phyloP scores from a whole-genome alignment of 371 early-diverging fungal species.

The Entomophthora muscae region DNA sequence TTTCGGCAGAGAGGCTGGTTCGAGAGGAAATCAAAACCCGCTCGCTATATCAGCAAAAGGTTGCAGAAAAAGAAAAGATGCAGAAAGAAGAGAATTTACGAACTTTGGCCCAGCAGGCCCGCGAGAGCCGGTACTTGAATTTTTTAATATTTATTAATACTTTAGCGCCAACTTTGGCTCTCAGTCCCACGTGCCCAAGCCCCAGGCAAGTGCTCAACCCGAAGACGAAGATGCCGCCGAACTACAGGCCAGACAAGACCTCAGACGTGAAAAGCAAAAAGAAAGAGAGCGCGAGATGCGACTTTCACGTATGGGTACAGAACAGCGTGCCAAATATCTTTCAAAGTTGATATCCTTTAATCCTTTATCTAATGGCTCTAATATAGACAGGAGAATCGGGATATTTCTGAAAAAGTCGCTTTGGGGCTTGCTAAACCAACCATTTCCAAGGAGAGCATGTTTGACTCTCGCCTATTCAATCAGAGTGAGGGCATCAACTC shows the following conservation, averaged over 20 bases:
- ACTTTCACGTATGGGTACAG: slow-evolving; percentile 79
- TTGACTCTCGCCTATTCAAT: slow-evolving; percentile 86
- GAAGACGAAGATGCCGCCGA: slow-evolving; percentile 27
- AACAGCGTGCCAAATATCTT: slow-evolving; percentile 61
- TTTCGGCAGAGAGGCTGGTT: slow-evolving; percentile 83
- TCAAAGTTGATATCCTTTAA: slow-evolving; percentile 27
- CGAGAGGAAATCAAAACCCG: slow-evolving; percentile 85
- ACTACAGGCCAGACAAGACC: slow-evolving; percentile 63
- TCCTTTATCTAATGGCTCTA: not conserved
- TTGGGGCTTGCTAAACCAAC: slow-evolving; percentile 88
- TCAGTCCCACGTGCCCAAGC: slow-evolving; percentile 10
- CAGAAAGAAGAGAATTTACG: slow-evolving; percentile 82
- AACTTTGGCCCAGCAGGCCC: slow-evolving; percentile 74
- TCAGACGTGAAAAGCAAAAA: slow-evolving; percentile 67
- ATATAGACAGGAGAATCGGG: slow-evolving; percentile 63
- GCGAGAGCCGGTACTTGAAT: slow-evolving; percentile 51
- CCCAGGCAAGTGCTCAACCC: slow-evolving; percentile 6
- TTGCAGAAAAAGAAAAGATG: slow-evolving; percentile 88
- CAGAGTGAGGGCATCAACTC: slow-evolving; percentile 68
- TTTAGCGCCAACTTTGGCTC: not conserved
- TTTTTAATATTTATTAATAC: slow-evolving; percentile 3
- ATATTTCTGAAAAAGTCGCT: slow-evolving; percentile 95
- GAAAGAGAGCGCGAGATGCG: slow-evolving; percentile 76
- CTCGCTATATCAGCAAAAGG: slow-evolving; percentile 68
- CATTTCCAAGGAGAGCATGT: slow-evolving; percentile 70